Evolutionary conservation across 2,329 filamentous ascomycete species (phyloP), one percentile per base, ranked within the genome.

Genomic region (Ascochyta clinopodiicola): DNA sequence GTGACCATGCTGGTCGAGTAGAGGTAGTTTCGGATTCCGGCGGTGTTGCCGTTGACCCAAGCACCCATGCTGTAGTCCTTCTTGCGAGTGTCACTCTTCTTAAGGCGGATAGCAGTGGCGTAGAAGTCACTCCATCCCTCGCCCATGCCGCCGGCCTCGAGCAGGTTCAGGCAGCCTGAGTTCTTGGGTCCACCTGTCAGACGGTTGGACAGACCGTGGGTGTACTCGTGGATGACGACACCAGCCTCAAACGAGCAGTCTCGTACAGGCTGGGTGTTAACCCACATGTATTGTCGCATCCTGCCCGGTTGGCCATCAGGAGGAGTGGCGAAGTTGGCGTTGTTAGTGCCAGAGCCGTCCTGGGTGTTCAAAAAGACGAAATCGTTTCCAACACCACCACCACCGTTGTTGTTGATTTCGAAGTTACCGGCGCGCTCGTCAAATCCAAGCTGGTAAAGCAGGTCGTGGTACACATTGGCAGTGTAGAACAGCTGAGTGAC

Each of bases 231-330:
- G 57, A 87, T 81, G 21, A 88, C 78, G 17, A 87, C 82, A 52
- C 83, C 82, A 6, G 82, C 80, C 43, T 87, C 84, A 59, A 87
- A 86, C n/a, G 78, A 72, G 54, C 79, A 80, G 69, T 87, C 84
- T 6, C 84, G 78, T 50, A 76, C 66, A 0, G 82, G 82, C 0
- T 70, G 79, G 6, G 80, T 77, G 9, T 63, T 60, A 8, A 76
- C 80, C 82, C 82, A 87, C 43, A 86, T 70, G 66, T 81, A 86
- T 84, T 86, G 86, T 21, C 81, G 70, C 84, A 87, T 86, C 27
- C 82, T 79, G 13, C 80, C 81, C 2, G 73, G 27, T 21, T 52
- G 13, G 82, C 66, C 66, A 35, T 69, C 66, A 1, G 66, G 66
- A 17, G 66, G 82, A 0, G 84, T 84, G 5, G 79, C 78, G 58